Percentiles rank a stretch among this genome's conserved stretches.
phyloP scores from a whole-genome alignment of 805 yeast species.

The Priceomyces castillae region DNA sequence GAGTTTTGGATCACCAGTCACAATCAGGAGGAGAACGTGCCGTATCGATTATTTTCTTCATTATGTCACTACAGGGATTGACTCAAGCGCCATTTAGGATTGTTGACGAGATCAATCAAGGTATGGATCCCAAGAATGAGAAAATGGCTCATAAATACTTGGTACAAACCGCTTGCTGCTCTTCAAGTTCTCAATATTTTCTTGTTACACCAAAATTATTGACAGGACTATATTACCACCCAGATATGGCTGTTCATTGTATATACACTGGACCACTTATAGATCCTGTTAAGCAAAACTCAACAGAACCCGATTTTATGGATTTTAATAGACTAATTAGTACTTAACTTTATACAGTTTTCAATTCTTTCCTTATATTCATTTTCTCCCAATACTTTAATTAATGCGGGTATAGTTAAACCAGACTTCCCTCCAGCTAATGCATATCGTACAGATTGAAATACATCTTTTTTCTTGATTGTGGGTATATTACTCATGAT shows the following conservation, averaged over 20 bases:
- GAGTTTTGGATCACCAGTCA: slow-evolving; percentile 74
- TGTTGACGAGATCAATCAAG: slow-evolving; percentile 97
- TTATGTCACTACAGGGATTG: slow-evolving; percentile 86
- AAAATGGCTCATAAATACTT: slow-evolving; percentile 79
- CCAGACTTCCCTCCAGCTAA: slow-evolving; percentile 72
- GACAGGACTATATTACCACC: slow-evolving; percentile 72
- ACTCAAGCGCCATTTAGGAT: slow-evolving; percentile 90
- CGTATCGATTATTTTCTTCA: slow-evolving; percentile 85
- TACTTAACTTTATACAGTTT: slow-evolving; percentile 11
- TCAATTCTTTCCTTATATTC: slow-evolving; percentile 29
- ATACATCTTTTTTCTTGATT: slow-evolving; percentile 41
- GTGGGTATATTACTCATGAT: slow-evolving; percentile 5
- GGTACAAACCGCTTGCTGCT: slow-evolving; percentile 74
- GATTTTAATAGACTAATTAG: slow-evolving; percentile 23
- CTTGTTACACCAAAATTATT: slow-evolving; percentile 89
- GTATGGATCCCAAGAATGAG: slow-evolving; percentile 95
- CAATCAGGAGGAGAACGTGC: slow-evolving; percentile 99
- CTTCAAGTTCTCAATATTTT: slow-evolving; percentile 72
- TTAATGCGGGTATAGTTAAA: slow-evolving; percentile 55
- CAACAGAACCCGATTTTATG: slow-evolving; percentile 24
- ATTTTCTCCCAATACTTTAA: slow-evolving; percentile 51
- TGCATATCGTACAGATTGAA: slow-evolving; percentile 62
- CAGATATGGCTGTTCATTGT: slow-evolving; percentile 81
- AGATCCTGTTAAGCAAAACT: slow-evolving; percentile 15
- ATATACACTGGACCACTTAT: slow-evolving; percentile 48